Evolutionary conservation across 2,329 filamentous ascomycete genomes (phyloP), one percentile per base, ranked within the genome.

Genomic region (Alternaria longipes): DNA sequence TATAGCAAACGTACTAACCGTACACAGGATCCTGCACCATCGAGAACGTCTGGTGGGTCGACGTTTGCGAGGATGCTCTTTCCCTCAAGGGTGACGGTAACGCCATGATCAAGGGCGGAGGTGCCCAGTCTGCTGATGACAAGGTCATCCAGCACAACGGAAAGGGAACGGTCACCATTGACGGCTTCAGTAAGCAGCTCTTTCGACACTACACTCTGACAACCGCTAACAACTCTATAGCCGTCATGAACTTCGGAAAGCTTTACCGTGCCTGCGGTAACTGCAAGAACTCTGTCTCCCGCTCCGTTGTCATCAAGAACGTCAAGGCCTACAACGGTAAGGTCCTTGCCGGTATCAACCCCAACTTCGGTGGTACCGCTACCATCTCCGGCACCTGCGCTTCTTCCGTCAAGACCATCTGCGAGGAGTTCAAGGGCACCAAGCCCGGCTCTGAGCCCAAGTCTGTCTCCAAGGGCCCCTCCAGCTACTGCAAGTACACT

Each of bases 321-420:
- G 75, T 82, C 60, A 78, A 77, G 44, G 81, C 81, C 60, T 79
- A 80, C 62, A 72, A 75, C 49, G 74, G 78, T 57, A 83, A 83
- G 60, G 70, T 77, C 53, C 77, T 83, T 32, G 81, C 78, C 63
- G 82, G 83, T 49, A 84, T 85, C 74, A 85, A 85, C 78, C 78
- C 78, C 59, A 86, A 85, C 80, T 85, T 82, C 64, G 83, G 82
- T 14, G 59, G 83, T 66, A 83, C 81, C 36, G 82, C 84, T 65
- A 82, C 81, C 4, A 82, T 82, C 66, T 78, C 71, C 63, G 50
- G 55, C 56, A 73, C 70, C 49, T 75, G 75, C 61, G 69, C 71
- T 57, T 60, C 68, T 16, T 64, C 52, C 59, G 71, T 73, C 56
- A 74, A 77, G 67, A 67, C 66, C 32, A 72, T 78, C 66, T 78